Percentiles rank a stretch among this genome's conserved stretches.
Conservation (phyloP, 345 rosid genomes). For the Salix exigua region DNA sequence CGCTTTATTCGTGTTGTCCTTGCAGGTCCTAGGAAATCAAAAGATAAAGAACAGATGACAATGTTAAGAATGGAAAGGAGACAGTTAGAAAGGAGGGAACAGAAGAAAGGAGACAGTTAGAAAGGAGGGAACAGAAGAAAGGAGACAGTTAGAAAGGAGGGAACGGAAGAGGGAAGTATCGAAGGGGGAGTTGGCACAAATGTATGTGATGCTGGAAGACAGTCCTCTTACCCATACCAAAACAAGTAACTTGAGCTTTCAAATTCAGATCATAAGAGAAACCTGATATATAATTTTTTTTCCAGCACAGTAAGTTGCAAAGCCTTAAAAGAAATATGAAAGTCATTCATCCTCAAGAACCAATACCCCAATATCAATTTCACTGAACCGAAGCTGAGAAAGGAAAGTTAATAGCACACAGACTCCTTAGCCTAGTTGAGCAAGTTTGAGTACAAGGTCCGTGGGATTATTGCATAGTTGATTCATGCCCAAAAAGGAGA, state of each 20-base stretch:
- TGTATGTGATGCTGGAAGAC: neutral
- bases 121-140: neutral
- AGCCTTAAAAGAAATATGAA: neutral
- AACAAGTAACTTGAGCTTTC: neutral
- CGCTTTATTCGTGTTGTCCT: constrained; percentile 61
- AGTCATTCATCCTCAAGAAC: neutral
- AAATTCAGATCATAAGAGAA: neutral
- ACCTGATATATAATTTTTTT: neutral
- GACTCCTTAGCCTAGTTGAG: neutral
- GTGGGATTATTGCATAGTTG: neutral
- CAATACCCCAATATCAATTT: neutral
- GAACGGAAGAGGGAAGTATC: neutral
- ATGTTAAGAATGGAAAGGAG: neutral
- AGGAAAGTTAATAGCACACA: neutral
- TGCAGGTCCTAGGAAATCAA: constrained; percentile 59
- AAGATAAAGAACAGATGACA: neutral
- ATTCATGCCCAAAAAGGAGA: neutral
- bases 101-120: neutral
- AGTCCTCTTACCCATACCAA: neutral
- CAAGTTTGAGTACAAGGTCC: neutral
- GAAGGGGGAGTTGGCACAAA: neutral
- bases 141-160: neutral
- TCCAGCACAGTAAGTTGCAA: neutral
- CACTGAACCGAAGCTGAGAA: neutral
- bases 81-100: neutral